Evolutionary conservation across 1,284 basidiomycete genomes (phyloP), one percentile per base, ranked within the genome.

Genomic region (Cryptococcus sp.): DNA sequence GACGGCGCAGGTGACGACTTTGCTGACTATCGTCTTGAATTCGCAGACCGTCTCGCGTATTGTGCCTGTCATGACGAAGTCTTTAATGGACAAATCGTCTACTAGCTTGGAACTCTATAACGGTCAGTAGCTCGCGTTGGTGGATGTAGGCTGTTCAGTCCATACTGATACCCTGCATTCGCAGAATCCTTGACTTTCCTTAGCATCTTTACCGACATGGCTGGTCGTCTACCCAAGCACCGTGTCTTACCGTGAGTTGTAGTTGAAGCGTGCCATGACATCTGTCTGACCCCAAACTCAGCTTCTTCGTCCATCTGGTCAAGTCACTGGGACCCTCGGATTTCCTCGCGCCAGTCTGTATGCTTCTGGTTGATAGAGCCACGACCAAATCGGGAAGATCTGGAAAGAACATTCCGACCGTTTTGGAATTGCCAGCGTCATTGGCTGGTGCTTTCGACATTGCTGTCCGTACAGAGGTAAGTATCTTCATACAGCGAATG

Each of bases 271-370:
- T 4, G 17, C 29, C 15, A 45, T 29, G 45, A 49, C 17, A 17
- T 15, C 16, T 34, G 6, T 46, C 52, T 57, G 59, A 29, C 56
- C 65, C 50, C 61, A 47, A 13, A 49, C 65, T 1, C 61, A 78
- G 91, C 57, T 94, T 99, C 80, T 98, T 96, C 79, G 83, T 86
- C 3, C 91, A 95, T 71, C 83, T 99, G n/a, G 84, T 91, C 38
- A 87, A 92, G 58, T 88, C 89, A 2, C 83, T 99, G 13, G 93
- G 91, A 10, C 80, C 88, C 2, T 80, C 83, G 11, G 87, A 93
- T 50, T 99, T 94, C 81, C 80, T 96, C 41, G 83, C 90, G 0
- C 89, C 93, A 0, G 78, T 96, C 8, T 86, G 84, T 63, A 89
- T 97, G 86, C 84, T 98, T 1, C 81, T 98, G 13, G 83, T 93